phyloP scores from a whole-genome alignment of 768 basidiomycete genomes.

The Rickenella mellea region DNA sequence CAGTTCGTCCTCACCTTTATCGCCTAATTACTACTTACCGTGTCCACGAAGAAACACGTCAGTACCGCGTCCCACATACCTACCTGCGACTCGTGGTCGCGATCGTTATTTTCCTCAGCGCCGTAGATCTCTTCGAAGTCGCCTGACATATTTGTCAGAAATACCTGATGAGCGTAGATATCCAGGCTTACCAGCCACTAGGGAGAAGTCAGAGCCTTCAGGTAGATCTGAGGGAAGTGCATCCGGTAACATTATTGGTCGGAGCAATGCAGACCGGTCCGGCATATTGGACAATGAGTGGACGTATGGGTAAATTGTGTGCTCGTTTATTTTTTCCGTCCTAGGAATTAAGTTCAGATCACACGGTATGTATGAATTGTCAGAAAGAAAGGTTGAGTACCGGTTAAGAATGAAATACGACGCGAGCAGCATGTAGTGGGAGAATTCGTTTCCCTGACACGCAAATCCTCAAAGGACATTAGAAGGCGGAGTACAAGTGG shows the following conservation, averaged over 20 bases:
- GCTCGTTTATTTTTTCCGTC: slow-evolving; percentile 54
- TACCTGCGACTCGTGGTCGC: slow-evolving; percentile 53
- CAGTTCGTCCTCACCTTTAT: not conserved
- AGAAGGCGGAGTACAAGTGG: not conserved
- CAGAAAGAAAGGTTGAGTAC: slow-evolving; percentile 25
- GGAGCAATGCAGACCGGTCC: slow-evolving; percentile 50
- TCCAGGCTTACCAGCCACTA: slow-evolving; percentile 66
- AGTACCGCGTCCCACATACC: slow-evolving; percentile 84
- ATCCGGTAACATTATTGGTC: slow-evolving; percentile 69
- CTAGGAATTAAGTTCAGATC: slow-evolving; percentile 21
- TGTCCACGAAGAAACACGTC: slow-evolving; percentile 97
- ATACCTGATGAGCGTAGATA: slow-evolving; percentile 3
- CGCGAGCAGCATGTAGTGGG: slow-evolving; percentile 87
- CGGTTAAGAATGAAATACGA: slow-evolving; percentile 85
- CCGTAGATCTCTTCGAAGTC: slow-evolving; percentile 95
- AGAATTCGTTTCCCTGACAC: slow-evolving; percentile 94
- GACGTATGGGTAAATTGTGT: slow-evolving; percentile 81
- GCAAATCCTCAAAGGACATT: slow-evolving; percentile 54
- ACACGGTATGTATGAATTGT: not conserved
- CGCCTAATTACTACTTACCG: slow-evolving; percentile 35
- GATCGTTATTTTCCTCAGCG: slow-evolving; percentile 27
- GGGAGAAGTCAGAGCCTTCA: slow-evolving; percentile 56
- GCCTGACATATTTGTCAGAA: slow-evolving; percentile 30
- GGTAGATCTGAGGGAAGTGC: slow-evolving; percentile 71
- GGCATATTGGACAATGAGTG: slow-evolving; percentile 86